These are phyloP conservation scores for Sporothrix brunneoviolacea DNA, from an alignment of 2,329 filamentous ascomycete species.

Conservation along the genomic window DNA sequence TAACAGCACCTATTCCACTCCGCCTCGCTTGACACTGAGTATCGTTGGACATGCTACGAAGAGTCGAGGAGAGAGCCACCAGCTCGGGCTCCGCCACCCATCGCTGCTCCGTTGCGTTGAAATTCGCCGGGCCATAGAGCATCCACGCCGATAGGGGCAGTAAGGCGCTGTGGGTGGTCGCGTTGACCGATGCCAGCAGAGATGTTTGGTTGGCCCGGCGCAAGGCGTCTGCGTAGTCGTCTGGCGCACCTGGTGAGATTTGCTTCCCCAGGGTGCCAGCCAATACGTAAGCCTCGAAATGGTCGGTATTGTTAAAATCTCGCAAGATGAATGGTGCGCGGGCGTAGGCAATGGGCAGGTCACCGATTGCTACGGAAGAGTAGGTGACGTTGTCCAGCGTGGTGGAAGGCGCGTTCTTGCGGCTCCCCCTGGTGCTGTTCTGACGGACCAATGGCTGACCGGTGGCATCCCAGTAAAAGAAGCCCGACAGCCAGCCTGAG, in stretches of 20 bases:
- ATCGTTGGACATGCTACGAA: not conserved
- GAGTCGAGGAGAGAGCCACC: not conserved
- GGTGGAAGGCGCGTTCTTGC: constrained; percentile 9
- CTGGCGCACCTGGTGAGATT: constrained; percentile 19
- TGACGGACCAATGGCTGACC: constrained; percentile 24
- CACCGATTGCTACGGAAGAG: constrained; percentile 20
- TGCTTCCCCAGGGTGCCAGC: constrained; percentile 30
- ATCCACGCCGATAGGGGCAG: constrained; percentile 35
- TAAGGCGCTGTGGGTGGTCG: constrained; percentile 21
- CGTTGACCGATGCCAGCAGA: constrained; percentile 8
- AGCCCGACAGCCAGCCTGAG: constrained; percentile 44
- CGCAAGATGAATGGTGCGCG: constrained; percentile 33
- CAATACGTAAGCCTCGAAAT: constrained; percentile 30
- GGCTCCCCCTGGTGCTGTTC: not conserved
- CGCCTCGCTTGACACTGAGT: too few relatives aligned
- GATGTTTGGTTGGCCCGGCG: constrained; percentile 19
- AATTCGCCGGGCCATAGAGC: constrained; percentile 31
- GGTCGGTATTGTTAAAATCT: constrained; percentile 23
- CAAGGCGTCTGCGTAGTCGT: constrained; percentile 28
- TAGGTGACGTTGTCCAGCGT: constrained; percentile 23
- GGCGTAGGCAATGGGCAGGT: constrained; percentile 33
- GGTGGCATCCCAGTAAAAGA: constrained; percentile 37
- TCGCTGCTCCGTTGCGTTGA: constrained; percentile 11
- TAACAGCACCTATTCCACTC: too few relatives aligned
- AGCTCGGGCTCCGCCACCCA: constrained; percentile 15